A percentile compares a stretch with the other conserved stretches of the same genome.
These are phyloP conservation scores for Vitellaria paradoxa DNA, from an alignment of 179 eudicot genomes.

Conservation along the genomic window DNA sequence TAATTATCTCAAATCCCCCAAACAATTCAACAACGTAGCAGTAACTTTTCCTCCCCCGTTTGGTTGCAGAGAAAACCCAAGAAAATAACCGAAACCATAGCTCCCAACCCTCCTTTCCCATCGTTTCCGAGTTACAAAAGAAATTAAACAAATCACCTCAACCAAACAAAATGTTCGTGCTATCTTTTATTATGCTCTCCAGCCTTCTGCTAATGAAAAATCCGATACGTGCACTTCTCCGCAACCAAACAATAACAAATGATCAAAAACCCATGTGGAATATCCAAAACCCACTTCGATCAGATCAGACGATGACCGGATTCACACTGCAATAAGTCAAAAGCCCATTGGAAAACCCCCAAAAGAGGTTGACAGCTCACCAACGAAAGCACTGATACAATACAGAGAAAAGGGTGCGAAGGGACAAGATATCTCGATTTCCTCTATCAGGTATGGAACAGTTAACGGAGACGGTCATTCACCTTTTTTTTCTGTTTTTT, in stretches of 20 bases:
- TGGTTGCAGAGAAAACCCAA: background rate
- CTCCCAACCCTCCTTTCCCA: background rate
- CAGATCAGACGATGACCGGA: background rate
- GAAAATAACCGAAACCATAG: background rate
- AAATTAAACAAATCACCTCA: background rate
- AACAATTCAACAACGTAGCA: background rate
- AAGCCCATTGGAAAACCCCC: background rate
- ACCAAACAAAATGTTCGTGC: background rate
- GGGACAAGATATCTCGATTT: background rate
- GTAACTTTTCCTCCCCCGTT: background rate
- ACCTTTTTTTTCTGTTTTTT: background rate
- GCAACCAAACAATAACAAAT: background rate
- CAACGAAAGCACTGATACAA: background rate
- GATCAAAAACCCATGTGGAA: background rate
- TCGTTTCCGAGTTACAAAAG: background rate
- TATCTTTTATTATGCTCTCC: background rate
- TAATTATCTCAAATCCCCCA: background rate
- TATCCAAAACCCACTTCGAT: slow-evolving; percentile 7
- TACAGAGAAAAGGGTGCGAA: background rate
- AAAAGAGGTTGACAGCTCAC: background rate
- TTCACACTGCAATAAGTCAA: background rate
- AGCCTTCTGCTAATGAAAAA: background rate
- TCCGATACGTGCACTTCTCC: background rate
- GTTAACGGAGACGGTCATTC: background rate
- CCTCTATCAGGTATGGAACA: background rate